Evolutionary conservation across 169 alveolate genomes (phyloP).

Genomic region (Plasmodium malariae): DNA sequence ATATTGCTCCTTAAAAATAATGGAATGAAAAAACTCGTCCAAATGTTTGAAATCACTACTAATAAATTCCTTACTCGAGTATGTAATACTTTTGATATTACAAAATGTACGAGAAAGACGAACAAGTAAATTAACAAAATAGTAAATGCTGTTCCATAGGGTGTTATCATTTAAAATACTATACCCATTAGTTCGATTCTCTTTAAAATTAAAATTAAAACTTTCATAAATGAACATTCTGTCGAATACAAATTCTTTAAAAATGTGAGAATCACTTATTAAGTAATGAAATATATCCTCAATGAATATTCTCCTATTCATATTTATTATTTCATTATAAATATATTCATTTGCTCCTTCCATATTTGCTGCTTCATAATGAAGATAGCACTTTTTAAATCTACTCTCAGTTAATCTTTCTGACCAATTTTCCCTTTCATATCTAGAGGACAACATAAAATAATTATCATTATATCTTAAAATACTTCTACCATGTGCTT

Average conservation of each 20-base stretch:
- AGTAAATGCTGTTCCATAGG: not conserved
- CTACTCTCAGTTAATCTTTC: not conserved
- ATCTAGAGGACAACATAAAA: not conserved
- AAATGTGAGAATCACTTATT: not conserved
- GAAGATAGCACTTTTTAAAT: not conserved
- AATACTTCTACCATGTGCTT: not conserved
- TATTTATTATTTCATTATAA: not conserved
- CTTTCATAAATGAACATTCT: not conserved
- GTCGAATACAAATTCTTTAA: not conserved
- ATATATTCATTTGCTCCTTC: not conserved
- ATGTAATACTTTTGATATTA: not conserved
- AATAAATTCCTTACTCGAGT: not conserved
- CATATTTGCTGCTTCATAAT: not conserved
- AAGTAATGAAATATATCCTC: not conserved
- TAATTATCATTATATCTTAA: not conserved
- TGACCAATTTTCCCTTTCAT: not conserved
- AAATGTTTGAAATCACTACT: not conserved
- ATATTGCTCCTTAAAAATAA: not conserved
- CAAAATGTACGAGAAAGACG: not conserved
- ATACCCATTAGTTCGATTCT: not conserved
- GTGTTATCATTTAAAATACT: not conserved
- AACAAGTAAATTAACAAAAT: not conserved
- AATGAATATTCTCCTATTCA: not conserved
- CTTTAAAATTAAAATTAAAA: not conserved
- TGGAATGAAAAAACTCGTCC: not conserved